A percentile compares a stretch with the other conserved stretches of the same genome.
phyloP scores from a whole-genome alignment of 148 eudicot genomes.

The Gaultheria prostrata region DNA sequence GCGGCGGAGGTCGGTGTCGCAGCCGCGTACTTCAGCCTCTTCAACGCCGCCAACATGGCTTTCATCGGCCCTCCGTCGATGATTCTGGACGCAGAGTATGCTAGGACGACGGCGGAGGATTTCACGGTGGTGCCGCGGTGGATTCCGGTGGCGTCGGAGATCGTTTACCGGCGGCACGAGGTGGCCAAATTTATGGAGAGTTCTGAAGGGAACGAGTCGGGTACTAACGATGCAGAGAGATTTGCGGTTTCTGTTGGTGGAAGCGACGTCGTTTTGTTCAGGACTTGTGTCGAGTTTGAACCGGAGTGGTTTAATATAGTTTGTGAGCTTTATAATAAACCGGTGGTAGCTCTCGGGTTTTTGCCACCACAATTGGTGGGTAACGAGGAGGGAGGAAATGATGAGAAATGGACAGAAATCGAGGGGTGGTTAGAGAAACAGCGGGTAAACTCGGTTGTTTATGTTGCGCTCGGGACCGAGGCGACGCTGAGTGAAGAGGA shows the following conservation, averaged over 20 bases:
- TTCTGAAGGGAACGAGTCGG: slow-evolving; percentile 32
- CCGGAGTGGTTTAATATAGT: slow-evolving; percentile 51
- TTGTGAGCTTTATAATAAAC: slow-evolving; percentile 45
- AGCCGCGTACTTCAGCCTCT: slow-evolving; percentile 43
- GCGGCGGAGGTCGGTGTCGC: slow-evolving; percentile 36
- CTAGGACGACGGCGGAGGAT: slow-evolving; percentile 24
- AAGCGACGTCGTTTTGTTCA: slow-evolving; percentile 51
- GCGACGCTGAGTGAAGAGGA: slow-evolving; percentile 41
- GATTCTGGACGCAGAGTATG: slow-evolving; percentile 18
- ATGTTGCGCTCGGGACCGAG: slow-evolving; percentile 72
- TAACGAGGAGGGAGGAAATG: neutral
- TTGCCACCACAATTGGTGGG: slow-evolving; percentile 35
- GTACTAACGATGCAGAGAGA: slow-evolving; percentile 42
- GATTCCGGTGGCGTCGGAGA: slow-evolving; percentile 29
- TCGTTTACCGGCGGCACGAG: slow-evolving; percentile 47
- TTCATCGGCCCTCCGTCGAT: slow-evolving; percentile 48
- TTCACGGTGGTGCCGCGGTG: too few species aligned
- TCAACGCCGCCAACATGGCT: slow-evolving; percentile 53
- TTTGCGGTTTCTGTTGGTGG: slow-evolving; percentile 40
- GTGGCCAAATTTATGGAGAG: slow-evolving; percentile 37
- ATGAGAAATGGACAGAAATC: slow-evolving; percentile 28
- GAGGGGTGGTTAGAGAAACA: slow-evolving; percentile 50
- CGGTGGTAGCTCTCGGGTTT: slow-evolving; percentile 44
- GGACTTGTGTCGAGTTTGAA: slow-evolving; percentile 54
- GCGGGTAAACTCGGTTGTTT: slow-evolving; percentile 39